phyloP scores from a whole-genome alignment of 140 eudicot genomes.

The Oenanthe javanica region DNA sequence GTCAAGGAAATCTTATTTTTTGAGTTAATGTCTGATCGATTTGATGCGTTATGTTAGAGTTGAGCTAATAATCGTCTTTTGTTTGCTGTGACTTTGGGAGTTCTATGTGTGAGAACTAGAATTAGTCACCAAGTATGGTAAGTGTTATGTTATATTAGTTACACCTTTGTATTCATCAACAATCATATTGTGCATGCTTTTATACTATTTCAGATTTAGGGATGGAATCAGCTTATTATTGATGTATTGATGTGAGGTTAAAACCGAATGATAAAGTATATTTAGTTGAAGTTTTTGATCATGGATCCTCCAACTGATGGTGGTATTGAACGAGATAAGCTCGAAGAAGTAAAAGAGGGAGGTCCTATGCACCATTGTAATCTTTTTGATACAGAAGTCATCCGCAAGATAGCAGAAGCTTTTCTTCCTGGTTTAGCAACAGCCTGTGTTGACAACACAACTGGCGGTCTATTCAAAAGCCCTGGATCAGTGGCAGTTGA shows the following conservation, averaged over 20 bases:
- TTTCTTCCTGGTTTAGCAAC: constrained; percentile 88
- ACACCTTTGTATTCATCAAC: background rate
- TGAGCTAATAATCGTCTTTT: background rate
- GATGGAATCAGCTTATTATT: background rate
- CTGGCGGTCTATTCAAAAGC: constrained; percentile 65
- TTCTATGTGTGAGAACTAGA: too few species aligned
- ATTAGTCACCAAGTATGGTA: background rate
- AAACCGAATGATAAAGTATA: background rate
- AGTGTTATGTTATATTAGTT: background rate
- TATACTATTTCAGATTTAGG: constrained; percentile 3
- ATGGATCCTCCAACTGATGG: constrained; percentile 69
- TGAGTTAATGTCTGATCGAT: background rate
- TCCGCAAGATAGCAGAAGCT: constrained; percentile 66
- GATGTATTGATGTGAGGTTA: background rate
- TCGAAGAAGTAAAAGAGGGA: constrained; percentile 35
- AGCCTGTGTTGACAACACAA: constrained; percentile 85
- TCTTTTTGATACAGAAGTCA: constrained; percentile 63
- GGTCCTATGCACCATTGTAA: constrained; percentile 52
- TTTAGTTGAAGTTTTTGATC: constrained; percentile 12
- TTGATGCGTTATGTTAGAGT: background rate
- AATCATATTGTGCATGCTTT: background rate
- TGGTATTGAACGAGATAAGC: constrained; percentile 40
- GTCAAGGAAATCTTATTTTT: background rate
- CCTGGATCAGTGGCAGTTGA: constrained; percentile 80
- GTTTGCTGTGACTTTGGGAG: too few species aligned